Base-by-base conservation (phyloP, 305 asterid genomes). In the Euphrasia arctica region DNA sequence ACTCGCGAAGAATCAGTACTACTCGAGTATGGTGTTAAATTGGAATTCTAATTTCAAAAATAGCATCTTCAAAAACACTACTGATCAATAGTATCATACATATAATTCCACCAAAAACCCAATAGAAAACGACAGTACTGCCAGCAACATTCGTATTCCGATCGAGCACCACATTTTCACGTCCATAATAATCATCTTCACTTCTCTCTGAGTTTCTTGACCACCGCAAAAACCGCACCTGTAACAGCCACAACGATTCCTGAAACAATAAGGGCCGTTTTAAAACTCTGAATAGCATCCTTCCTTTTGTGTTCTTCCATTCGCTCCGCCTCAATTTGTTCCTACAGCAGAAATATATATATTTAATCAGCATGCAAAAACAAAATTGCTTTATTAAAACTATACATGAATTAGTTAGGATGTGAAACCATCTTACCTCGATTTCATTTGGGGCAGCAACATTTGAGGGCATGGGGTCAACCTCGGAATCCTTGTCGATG, bases 401-500 rank as follows among this genome's bases (percentile, higher is more conserved):
- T 51, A 14, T 51, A 11, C 0, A 31, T 31, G 15, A 2, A 9
- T 14, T 9, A 14, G 57, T 15, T 3, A 12, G 56, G 25, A 5
- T 51, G 27, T 9, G 9, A 8, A 51, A 15, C 57, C 18, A 14
- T 51, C 22, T 51, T 69, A 89, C 95, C 91, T 85, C 70, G 60
- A 59, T 73, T 63, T 78, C 75, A 42, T 73, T 72, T 2, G 80
- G 29, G 12, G 85, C 22, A 0, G 87, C 80, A 54, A 82, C 74
- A 31, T 79, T 68, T 6, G 92, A 80, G 25, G 97, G 78, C 0
- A 78, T 62, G 52, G 93, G 64, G 78, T 88, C 91, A 31, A 84
- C 87, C 63, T 79, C 73, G 28, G 81, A 72, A 14, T 77, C 76
- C 63, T 73, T 84, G 68, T 82, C 73, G 58, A 36, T 4, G 65